A percentile compares a stretch with the other conserved stretches of the same genome.
These are phyloP conservation scores for Raddia distichophylla DNA, from an alignment of 176 grass and related monocot species.

Conservation along the genomic window DNA sequence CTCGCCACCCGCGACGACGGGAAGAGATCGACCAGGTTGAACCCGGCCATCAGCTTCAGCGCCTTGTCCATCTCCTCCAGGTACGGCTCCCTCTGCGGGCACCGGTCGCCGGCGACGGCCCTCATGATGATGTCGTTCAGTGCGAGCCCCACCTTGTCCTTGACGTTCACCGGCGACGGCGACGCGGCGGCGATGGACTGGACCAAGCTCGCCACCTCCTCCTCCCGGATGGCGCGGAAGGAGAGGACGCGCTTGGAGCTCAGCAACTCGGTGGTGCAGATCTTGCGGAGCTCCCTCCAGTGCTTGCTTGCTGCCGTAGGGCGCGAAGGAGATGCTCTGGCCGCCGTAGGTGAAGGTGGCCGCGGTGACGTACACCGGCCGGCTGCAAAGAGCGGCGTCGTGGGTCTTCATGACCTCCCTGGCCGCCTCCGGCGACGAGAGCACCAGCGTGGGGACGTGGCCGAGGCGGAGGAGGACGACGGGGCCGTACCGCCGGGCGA, in stretches of 20 bases:
- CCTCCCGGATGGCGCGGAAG: slow-evolving; percentile 51
- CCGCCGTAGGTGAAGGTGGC: slow-evolving; percentile 42
- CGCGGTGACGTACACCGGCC: slow-evolving; percentile 30
- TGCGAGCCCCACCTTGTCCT: neutral
- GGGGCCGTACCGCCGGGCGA: slow-evolving; percentile 41
- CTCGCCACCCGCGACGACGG: slow-evolving; percentile 19
- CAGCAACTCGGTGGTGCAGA: slow-evolving; percentile 51
- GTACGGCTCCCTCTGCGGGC: slow-evolving; percentile 10
- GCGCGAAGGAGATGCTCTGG: slow-evolving; percentile 42
- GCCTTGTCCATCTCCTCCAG: neutral
- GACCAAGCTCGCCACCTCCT: slow-evolving; percentile 35
- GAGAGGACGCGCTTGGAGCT: slow-evolving; percentile 42
- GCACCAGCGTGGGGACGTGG: slow-evolving; percentile 47
- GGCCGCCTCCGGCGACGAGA: slow-evolving; percentile 55
- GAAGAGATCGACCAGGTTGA: slow-evolving; percentile 48
- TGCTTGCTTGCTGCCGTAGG: slow-evolving; percentile 28
- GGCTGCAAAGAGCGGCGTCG: slow-evolving; percentile 45
- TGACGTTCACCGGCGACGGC: neutral
- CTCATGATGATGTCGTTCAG: slow-evolving; percentile 40
- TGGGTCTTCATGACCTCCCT: slow-evolving; percentile 64
- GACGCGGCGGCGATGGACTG: neutral
- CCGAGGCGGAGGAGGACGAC: slow-evolving; percentile 54
- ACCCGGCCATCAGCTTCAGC: slow-evolving; percentile 26
- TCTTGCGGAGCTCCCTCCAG: slow-evolving; percentile 54
- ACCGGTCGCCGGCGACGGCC: neutral